A percentile compares a stretch with the other conserved stretches of the same genome.
Conservation (phyloP, 2,329 filamentous ascomycete genomes). For the Exophiala spinifera region DNA sequence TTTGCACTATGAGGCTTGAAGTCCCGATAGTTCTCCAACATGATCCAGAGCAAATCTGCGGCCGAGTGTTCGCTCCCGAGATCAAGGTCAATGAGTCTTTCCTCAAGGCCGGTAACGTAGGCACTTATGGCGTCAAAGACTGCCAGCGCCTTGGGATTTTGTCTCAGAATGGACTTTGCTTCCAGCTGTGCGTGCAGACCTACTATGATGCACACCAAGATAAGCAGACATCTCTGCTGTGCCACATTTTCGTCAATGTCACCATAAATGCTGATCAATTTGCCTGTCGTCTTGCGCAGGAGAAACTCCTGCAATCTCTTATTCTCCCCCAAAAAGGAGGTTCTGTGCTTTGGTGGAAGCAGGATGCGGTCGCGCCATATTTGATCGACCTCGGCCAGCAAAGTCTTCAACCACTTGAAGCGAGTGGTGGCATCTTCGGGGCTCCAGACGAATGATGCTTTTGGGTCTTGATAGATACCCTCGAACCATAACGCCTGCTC, state of each 20-base stretch:
- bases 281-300: constrained; percentile 6
- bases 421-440: constrained; percentile 11
- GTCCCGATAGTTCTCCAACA: constrained; percentile 17
- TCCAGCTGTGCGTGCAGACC: constrained; percentile 8
- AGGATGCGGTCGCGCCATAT: constrained; percentile 13
- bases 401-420: constrained; percentile 11
- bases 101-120: constrained; percentile 11
- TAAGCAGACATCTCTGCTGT: constrained; percentile 14
- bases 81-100: constrained; percentile 12
- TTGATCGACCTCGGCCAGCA: constrained; percentile 14
- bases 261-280: constrained; percentile 14
- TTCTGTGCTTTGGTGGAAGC: constrained; percentile 1
- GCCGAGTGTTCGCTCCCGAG: constrained; percentile 11
- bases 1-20: constrained; percentile 3
- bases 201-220: constrained; percentile 12
- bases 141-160: constrained; percentile 1
- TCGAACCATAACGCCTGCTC: constrained; percentile 22
- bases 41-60: constrained; percentile 19
- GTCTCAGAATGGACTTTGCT: not conserved
- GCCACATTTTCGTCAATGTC: constrained; percentile 15
- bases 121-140: constrained; percentile 7
- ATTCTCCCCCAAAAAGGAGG: not conserved
- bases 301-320: constrained; percentile 14
- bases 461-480: constrained; percentile 16
- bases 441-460: constrained; percentile 16